A percentile compares a stretch with the other conserved stretches of the same genome.
Evolutionary conservation across 2,329 filamentous ascomycete species (phyloP).

Genomic region (Alternaria infectoria): DNA sequence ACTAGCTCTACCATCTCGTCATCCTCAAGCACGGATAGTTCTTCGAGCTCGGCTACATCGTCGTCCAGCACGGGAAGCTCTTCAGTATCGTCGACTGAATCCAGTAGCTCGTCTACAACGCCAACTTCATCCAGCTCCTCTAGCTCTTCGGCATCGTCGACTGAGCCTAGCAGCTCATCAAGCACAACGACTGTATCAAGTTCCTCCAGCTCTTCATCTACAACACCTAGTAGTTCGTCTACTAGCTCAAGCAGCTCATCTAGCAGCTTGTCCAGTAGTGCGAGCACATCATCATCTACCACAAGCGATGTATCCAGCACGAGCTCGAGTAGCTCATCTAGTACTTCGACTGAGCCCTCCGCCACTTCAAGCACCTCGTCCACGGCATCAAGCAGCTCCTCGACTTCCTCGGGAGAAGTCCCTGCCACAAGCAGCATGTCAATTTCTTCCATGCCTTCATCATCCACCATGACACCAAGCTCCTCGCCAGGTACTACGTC

Average conservation of each 20-base stretch:
- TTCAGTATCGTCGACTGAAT: background rate
- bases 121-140: background rate
- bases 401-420: background rate
- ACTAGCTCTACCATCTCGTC: background rate
- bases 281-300: background rate
- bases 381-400: background rate
- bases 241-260: background rate
- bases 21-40: background rate
- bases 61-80: background rate
- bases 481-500: background rate
- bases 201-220: background rate
- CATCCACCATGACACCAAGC: background rate
- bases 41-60: background rate
- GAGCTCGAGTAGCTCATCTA: background rate
- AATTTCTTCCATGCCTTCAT: background rate
- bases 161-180: background rate
- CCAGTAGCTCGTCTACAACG: background rate
- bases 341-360: background rate
- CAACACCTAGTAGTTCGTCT: background rate
- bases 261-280: background rate
- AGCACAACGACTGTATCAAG: background rate
- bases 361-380: background rate
- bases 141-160: background rate
- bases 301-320: background rate
- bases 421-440: background rate